phyloP scores from a whole-genome alignment of 306 rosid genomes.

The Alnus glutinosa region DNA sequence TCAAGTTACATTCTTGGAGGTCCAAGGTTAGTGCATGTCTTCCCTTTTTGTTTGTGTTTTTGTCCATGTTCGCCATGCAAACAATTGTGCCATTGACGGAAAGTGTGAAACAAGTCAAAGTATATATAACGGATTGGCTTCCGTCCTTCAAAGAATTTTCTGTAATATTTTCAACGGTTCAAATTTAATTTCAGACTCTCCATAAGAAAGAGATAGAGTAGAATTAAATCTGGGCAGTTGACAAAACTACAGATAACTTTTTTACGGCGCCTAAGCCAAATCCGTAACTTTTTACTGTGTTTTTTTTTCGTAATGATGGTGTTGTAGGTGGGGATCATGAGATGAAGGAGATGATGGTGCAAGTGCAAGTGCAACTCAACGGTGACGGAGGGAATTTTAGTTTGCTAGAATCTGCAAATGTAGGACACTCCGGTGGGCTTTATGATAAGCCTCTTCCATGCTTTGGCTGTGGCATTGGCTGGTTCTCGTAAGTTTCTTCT shows the following conservation, averaged over 20 bases:
- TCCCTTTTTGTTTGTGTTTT: too few relatives aligned
- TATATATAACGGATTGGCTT: too few relatives aligned
- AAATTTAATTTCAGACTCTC: too few relatives aligned
- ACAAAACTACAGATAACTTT: too few relatives aligned
- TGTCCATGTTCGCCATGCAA: too few relatives aligned
- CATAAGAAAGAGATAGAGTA: too few relatives aligned
- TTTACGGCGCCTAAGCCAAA: too few relatives aligned
- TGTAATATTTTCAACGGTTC: too few relatives aligned
- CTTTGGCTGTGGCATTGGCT: constrained; percentile 48
- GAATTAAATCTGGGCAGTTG: too few relatives aligned
- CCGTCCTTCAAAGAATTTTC: too few relatives aligned
- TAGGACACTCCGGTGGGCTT: constrained; percentile 23
- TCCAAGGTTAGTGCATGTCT: constrained; percentile 12
- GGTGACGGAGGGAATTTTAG: constrained; percentile 22
- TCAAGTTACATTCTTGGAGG: constrained; percentile 15
- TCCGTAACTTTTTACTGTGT: not conserved
- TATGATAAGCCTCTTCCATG: constrained; percentile 37
- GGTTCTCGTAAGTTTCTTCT: constrained; percentile 39
- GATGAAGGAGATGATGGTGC: constrained; percentile 11
- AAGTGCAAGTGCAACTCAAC: constrained; percentile 10
- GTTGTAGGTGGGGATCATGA: constrained; percentile 20
- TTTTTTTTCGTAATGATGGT: not conserved
- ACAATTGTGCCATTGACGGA: too few relatives aligned
- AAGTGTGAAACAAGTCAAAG: too few relatives aligned
- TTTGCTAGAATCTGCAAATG: constrained; percentile 7